Evolutionary conservation across 1,284 basidiomycete species (phyloP).

Genomic region (Mycosarcoma mackinlayi): DNA sequence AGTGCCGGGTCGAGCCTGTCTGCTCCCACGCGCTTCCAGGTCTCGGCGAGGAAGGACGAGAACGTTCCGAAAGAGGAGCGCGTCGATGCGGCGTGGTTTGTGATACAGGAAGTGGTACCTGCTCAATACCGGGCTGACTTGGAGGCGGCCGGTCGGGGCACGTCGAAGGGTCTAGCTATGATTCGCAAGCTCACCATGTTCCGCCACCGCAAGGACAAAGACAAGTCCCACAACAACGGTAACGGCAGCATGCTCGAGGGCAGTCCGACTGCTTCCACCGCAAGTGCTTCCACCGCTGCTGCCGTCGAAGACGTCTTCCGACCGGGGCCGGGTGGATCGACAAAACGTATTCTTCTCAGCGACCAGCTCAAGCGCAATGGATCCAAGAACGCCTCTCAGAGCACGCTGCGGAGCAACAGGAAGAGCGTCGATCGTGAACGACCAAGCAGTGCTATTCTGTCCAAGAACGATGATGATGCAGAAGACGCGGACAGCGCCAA

Average conservation of each 20-base stretch:
- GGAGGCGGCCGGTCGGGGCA: conserved; percentile 41
- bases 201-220: conserved; percentile 35
- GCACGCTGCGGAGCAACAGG: conserved; percentile 17
- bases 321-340: conserved; percentile 50
- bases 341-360: conserved; percentile 51
- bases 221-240: conserved; percentile 24
- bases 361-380: conserved; percentile 33
- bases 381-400: conserved; percentile 17
- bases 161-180: conserved; percentile 53
- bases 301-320: conserved; percentile 46
- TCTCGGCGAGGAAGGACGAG: conserved; percentile 25
- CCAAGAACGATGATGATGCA: background rate
- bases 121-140: conserved; percentile 59
- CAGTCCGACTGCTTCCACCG: background rate
- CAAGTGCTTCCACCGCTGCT: too few species aligned
- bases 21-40: conserved; percentile 29
- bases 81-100: conserved; percentile 64
- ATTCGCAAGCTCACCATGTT: conserved; percentile 66
- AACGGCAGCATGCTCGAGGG: conserved; percentile 4
- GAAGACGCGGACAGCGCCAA: conserved; percentile 1
- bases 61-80: conserved; percentile 40
- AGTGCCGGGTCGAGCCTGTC: conserved; percentile 30
- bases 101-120: conserved; percentile 65
- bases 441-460: background rate
- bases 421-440: conserved; percentile 18